Conservation (phyloP, 129 eudicot species). For the Helianthus tuberosus region DNA sequence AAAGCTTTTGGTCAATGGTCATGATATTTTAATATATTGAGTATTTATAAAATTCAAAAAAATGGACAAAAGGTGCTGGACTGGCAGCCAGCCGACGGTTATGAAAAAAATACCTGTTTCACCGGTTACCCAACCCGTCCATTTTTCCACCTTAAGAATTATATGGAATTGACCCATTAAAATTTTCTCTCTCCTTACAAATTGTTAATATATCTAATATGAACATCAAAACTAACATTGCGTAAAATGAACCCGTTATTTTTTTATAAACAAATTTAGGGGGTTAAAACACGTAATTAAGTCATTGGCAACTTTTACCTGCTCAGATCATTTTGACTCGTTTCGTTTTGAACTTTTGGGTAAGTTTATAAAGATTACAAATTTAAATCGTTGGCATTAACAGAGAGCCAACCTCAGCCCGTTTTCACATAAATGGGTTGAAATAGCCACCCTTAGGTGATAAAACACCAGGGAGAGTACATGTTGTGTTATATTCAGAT, state of each 20-base stretch:
- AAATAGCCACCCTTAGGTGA: background rate
- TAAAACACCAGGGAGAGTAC: conserved; percentile 6
- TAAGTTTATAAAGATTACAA: background rate
- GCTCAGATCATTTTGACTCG: background rate
- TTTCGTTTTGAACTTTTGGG: background rate
- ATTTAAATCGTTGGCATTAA: background rate
- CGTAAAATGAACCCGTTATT: too few species aligned
- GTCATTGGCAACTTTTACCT: background rate
- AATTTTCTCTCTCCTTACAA: too few species aligned
- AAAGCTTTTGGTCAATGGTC: background rate
- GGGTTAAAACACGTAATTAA: background rate
- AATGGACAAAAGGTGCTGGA: background rate
- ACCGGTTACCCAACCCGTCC: background rate
- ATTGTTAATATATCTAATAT: too few species aligned
- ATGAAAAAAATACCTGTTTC: too few species aligned
- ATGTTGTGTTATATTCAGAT: background rate
- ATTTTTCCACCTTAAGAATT: background rate
- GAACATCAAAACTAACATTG: background rate
- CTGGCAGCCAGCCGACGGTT: background rate
- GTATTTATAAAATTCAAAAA: too few species aligned
- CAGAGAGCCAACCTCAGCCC: background rate
- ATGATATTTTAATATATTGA: too few species aligned
- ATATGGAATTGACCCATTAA: too few species aligned
- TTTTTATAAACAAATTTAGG: background rate
- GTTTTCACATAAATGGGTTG: background rate